These are phyloP conservation scores for Trichoderma erinaceum DNA, from an alignment of 495 filamentous ascomycete genomes.

Conservation along the genomic window DNA sequence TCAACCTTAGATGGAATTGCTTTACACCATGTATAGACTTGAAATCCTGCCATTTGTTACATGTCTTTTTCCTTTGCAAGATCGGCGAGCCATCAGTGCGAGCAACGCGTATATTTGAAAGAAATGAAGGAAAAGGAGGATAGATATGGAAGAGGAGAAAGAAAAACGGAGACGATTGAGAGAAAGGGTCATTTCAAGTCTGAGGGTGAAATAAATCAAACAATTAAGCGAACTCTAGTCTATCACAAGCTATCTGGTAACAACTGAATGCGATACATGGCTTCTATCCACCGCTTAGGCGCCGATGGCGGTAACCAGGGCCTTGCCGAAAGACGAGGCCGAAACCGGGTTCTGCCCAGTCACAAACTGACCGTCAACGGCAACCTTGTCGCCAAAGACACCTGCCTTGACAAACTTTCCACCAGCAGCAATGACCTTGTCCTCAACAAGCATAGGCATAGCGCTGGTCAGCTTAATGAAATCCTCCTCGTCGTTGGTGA, in stretches of 20 bases:
- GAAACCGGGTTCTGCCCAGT: slow-evolving; percentile 72
- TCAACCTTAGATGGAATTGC: too few relatives aligned
- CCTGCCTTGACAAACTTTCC: slow-evolving; percentile 54
- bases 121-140: too few relatives aligned
- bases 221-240: neutral
- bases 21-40: too few relatives aligned
- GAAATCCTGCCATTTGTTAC: too few relatives aligned
- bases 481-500: slow-evolving; percentile 64
- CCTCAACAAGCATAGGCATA: slow-evolving; percentile 65
- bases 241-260: neutral
- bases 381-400: slow-evolving; percentile 55
- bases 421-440: slow-evolving; percentile 45
- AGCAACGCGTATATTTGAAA: too few relatives aligned
- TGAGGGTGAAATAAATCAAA: too few relatives aligned
- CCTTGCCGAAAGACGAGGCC: slow-evolving; percentile 46
- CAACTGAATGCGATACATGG: neutral
- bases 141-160: too few relatives aligned
- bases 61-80: too few relatives aligned
- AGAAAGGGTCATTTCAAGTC: neutral
- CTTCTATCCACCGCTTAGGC: neutral
- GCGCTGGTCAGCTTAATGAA: slow-evolving; percentile 35
- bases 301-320: slow-evolving; percentile 16
- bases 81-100: too few relatives aligned
- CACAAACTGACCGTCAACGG: slow-evolving; percentile 57
- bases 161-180: neutral